phyloP scores from a whole-genome alignment of 768 basidiomycete genomes.

The Rhizopogon rudus region DNA sequence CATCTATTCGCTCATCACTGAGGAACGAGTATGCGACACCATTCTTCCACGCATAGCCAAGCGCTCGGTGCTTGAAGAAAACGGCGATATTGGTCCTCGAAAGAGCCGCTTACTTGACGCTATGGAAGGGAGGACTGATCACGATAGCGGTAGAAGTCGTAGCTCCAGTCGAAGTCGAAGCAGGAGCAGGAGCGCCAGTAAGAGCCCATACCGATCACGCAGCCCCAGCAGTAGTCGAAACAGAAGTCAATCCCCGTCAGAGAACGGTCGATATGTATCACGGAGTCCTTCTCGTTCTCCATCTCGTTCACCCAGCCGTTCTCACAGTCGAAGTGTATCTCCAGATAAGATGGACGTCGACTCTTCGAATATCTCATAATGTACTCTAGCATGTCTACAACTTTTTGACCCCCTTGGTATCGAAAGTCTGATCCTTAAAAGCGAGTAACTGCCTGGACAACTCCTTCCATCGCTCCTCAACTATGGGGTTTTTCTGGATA shows the following conservation, averaged over 20 bases:
- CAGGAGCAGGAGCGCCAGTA: conserved; percentile 26
- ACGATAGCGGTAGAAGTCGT: conserved; percentile 38
- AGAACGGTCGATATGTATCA: conserved; percentile 57
- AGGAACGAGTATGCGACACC: conserved; percentile 95
- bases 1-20: conserved; percentile 72
- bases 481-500: conserved; percentile 53
- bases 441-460: conserved; percentile 57
- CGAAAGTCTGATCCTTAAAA: conserved; percentile 37
- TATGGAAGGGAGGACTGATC: conserved; percentile 69
- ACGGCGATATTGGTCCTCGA: conserved; percentile 80
- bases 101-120: conserved; percentile 86
- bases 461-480: conserved; percentile 65
- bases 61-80: conserved; percentile 86
- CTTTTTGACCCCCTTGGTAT: conserved; percentile 19
- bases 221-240: conserved; percentile 15
- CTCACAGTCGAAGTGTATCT: conserved; percentile 57
- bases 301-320: conserved; percentile 39
- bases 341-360: conserved; percentile 48
- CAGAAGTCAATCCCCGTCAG: conserved; percentile 33
- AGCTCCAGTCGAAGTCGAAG: conserved; percentile 24
- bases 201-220: conserved; percentile 19
- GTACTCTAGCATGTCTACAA: conserved; percentile 13
- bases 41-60: conserved; percentile 89
- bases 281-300: conserved; percentile 55
- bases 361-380: conserved; percentile 13